Conservation (phyloP, 345 rosid genomes). For the Eucalyptus viminalis region DNA sequence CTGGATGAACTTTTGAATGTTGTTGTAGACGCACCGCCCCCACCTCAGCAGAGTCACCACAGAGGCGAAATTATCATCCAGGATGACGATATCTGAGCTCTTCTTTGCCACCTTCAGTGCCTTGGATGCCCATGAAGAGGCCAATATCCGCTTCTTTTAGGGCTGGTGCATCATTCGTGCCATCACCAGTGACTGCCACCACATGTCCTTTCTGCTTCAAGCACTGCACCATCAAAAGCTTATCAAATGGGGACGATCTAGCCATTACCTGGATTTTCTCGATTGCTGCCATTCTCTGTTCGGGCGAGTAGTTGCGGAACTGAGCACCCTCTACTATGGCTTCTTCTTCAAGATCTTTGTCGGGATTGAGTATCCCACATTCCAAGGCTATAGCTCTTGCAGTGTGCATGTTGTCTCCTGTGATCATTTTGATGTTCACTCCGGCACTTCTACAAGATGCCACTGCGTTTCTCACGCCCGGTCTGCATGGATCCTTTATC, state of each 20-base stretch:
- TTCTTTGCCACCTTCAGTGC: constrained; percentile 80
- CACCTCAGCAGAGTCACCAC: constrained; percentile 58
- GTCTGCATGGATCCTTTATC: constrained; percentile 61
- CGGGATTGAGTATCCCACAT: constrained; percentile 32
- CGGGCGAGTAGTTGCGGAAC: too few relatives aligned
- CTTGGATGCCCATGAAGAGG: constrained; percentile 64
- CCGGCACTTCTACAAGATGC: constrained; percentile 57
- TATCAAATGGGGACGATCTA: too few relatives aligned
- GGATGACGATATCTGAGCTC: constrained; percentile 70
- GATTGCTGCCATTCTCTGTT: too few relatives aligned
- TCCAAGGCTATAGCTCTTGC: constrained; percentile 74
- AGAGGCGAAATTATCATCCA: constrained; percentile 67
- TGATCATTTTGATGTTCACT: constrained; percentile 64
- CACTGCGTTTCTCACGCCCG: constrained; percentile 52
- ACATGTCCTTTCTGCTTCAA: too few relatives aligned
- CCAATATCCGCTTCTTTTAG: too few relatives aligned
- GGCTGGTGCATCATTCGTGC: too few relatives aligned
- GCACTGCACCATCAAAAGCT: too few relatives aligned
- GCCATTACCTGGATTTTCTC: too few relatives aligned
- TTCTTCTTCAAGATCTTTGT: too few relatives aligned
- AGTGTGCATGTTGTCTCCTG: constrained; percentile 14
- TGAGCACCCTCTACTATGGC: too few relatives aligned
- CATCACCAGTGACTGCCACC: too few relatives aligned
- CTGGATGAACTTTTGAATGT: constrained; percentile 72
- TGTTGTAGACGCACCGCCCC: constrained; percentile 72